Base-by-base conservation (phyloP, 768 basidiomycete genomes). In the Plicaturopsis crispa region DNA sequence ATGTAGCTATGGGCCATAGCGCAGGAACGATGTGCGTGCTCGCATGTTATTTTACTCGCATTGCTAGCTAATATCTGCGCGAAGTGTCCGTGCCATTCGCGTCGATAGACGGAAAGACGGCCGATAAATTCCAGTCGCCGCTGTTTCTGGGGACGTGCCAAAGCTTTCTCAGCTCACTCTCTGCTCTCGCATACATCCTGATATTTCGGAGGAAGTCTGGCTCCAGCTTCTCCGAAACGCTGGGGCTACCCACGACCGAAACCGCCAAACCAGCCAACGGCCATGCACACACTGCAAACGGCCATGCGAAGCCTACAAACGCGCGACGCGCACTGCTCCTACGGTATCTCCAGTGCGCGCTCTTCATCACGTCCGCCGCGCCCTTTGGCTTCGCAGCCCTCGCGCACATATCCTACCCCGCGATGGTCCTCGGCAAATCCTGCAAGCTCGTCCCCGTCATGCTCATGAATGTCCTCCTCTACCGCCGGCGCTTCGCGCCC, bases 361-460 rank as follows among this genome's bases (percentile, higher is more conserved):
- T 84, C 17, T 83, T 91, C 59, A 88, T 96, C 47, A 92, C 92
- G 28, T 65, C 78, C 26, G 94, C 94, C 2, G 86, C 91, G 16
- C 96, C 94, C 3, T 94, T 98, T 55, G 93, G 94, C 37, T 98
- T 98, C 63, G 85, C 92, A 8, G 80, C 92, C 4, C 81, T 98
- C 31, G 80, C 88, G 18, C 89, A 94, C 64, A 92, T 99, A 55
- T 91, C 91, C 13, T 98, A 97, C 68, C 96, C 96, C 35, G 91
- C 94, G 31, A 94, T 97, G 87, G 93, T 98, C 23, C 83, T 98
- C 47, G 96, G 89, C 37, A 98, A 98, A 60, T 97, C 93, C 0
- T 98, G 96, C 73, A 98, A 98, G 58, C 88, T 99, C 55, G 90
- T 99, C 31, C 96, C 96, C 1, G 96, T 93, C 43, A 89, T 94